Base-by-base conservation (phyloP, 371 early-diverging fungal species). In the Caulochytrium protostelioides region DNA sequence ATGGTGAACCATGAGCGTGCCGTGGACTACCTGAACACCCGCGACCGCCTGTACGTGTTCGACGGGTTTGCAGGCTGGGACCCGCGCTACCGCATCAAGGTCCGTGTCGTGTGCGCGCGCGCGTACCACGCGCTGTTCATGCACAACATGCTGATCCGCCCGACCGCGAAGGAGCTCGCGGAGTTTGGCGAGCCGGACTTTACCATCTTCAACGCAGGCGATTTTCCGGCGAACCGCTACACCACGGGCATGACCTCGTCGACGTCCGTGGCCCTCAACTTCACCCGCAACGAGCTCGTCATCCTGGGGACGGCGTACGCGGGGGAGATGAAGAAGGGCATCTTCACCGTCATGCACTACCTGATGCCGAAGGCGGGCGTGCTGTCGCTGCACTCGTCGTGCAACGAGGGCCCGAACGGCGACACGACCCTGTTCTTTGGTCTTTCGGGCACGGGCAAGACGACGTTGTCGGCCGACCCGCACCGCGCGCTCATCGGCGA, bases 261-360 rank as follows among this genome's bases (percentile, higher is more conserved):
- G 42, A 94, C 94, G 32, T 77, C 78, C 22, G 75, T 94, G 32
- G 67, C 85, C 14, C 61, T 94, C 55, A 78, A 80, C 65, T 94
- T 94, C 46, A 72, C 75, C 40, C 56, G 62, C 41, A 46, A 52
- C 32, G 70, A 78, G 50, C 74, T 76, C 76, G 86, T 94, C 35
- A 90, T 94, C 42, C 72, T 94, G 28, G 94, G 94, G 35, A 84
- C 90, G 39, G 81, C 87, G 54, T 94, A 94, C 48, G 94, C 94
- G 32, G 94, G 94, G 42, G 94, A 94, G 64, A 94, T 94, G 94
- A 94, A 91, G 68, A 92, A 92, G 73, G 94, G 94, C 21, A 58
- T 83, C 40, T 89, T 92, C 57, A 86, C 90, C 19, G 87, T 94
- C 35, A 91, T 94, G 94, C 90, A 94, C 65, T 91, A 94, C 67